Evolutionary conservation across 345 rosid species (phyloP), one percentile per base, ranked within the genome.

Genomic region (Durio zibethinus): DNA sequence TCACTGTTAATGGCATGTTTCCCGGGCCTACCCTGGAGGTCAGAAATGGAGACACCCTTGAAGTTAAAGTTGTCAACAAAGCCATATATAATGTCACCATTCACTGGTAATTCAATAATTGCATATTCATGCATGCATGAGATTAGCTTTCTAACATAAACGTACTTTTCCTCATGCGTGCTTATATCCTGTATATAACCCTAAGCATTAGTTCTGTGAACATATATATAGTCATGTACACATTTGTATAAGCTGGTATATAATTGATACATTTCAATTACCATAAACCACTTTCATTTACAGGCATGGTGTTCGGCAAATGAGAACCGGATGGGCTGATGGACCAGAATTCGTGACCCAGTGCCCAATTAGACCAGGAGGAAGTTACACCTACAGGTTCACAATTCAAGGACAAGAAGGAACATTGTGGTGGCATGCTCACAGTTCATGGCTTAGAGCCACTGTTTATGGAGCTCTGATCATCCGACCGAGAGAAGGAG

Each of bases 351-450:
- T 89, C 23, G 92, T 95, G 78, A 95, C 99, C 1, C 99, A 95
- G 65, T 95, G 99, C 42, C 99, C 99, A 4, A 92, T 95, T 63
- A 84, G 94, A 81, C 99, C 99, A 0, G 98, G 97, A 61, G 78
- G 86, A 5, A 95, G 90, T 68, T 95, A 88, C 86, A 90, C 92
- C 0, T 93, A 95, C 82, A 88, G 94, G 81, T 95, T 93, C 50
- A 95, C 94, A 1, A 83, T 95, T 77, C 84, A 91, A 81, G 97
- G 94, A 1, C 98, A 95, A 82, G 93, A 86, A 80, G 99, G 99
- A n/a, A 95, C 99, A 1, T 50, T 95, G 15, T 95, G 99, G 99
- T 95, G 99, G 99, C 99, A 95, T 72, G 98, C 98, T 60, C 99
- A 95, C 25, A 95, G 99, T 82, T 90, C 98, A 0, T 95, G 99